Evolutionary conservation across 2,329 filamentous ascomycete genomes (phyloP), one percentile per base, ranked within the genome.

Genomic region (Huntiella savannae): DNA sequence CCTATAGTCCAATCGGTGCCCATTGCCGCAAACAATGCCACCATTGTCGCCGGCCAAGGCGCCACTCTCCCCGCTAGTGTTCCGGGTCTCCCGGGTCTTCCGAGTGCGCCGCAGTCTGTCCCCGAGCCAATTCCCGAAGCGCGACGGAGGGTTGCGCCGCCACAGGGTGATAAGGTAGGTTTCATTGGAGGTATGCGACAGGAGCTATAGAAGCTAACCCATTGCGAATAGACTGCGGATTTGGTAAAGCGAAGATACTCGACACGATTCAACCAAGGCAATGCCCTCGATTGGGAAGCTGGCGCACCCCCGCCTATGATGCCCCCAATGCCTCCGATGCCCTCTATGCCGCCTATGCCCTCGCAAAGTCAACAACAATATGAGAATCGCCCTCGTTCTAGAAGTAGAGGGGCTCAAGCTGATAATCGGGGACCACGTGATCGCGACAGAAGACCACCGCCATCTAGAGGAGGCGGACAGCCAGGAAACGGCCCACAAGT

Each of bases 221-320:
- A 33, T 22, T 45, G 28, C 13, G 12, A 17, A n/a, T 60, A 77
- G 73, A 79, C 75, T 1, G 74, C 74, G 17, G 88, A 98, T 60
- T 69, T 96, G 46, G 87, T 98, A 49, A 96, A 96, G 66, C 75
- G 86, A 55, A 72, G 91, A 55, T 98, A 96, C 63, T 96, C 91
- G 35, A 87, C 87, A 37, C 79, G 88, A 50, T 93, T 95, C 61
- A 88, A 86, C 55, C 77, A 82, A 53, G 62, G 79, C 1, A 81
- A 82, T 1, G 65, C 42, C 3, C 41, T 75, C 50, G 77, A 83
- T 55, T 82, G 77, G 58, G 73, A 79, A 55, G 67, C 71, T 53
- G 75, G 72, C 47, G 75, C 73, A n/a, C 73, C 85, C 13, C 73
- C 82, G 19, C 40, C 40, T 34, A 49, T 49, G 48, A 69, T 70